These are phyloP conservation scores for Nicotiana otophora DNA, from an alignment of 257 asterid species.

Conservation along the genomic window DNA sequence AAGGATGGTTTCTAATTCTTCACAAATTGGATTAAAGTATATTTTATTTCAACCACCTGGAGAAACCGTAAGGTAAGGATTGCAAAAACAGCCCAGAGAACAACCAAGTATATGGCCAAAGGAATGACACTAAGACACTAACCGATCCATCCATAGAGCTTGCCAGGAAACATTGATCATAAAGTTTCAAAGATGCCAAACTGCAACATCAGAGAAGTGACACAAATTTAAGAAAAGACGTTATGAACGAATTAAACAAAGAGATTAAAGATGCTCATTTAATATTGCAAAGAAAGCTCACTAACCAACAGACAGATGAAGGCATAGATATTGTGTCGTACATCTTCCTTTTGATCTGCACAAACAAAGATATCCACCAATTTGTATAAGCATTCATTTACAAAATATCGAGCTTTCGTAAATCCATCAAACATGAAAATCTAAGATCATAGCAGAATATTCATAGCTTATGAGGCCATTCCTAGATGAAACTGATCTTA, in stretches of 20 bases:
- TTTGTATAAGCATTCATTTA: neutral
- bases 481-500: too few relatives aligned
- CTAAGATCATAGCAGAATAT: neutral
- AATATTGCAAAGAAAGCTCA: conserved; percentile 15
- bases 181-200: conserved; percentile 54
- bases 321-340: conserved; percentile 45
- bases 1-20: too few relatives aligned
- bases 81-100: neutral
- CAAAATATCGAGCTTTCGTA: neutral
- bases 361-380: neutral
- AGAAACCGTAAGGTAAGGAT: neutral
- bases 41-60: too few relatives aligned
- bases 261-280: neutral
- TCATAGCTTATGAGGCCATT: neutral
- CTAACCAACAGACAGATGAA: conserved; percentile 84
- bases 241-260: conserved; percentile 1
- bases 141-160: conserved; percentile 99
- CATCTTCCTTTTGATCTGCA: conserved; percentile 48
- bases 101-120: neutral
- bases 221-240: neutral
- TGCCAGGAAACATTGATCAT: conserved; percentile 80
- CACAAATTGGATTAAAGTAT: too few relatives aligned
- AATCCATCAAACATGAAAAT: neutral
- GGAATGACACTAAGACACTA: conserved; percentile 29
- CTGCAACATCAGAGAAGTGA: conserved; percentile 33